Conservation (phyloP, 768 basidiomycete species). For the Kwoniella dejecticola region DNA sequence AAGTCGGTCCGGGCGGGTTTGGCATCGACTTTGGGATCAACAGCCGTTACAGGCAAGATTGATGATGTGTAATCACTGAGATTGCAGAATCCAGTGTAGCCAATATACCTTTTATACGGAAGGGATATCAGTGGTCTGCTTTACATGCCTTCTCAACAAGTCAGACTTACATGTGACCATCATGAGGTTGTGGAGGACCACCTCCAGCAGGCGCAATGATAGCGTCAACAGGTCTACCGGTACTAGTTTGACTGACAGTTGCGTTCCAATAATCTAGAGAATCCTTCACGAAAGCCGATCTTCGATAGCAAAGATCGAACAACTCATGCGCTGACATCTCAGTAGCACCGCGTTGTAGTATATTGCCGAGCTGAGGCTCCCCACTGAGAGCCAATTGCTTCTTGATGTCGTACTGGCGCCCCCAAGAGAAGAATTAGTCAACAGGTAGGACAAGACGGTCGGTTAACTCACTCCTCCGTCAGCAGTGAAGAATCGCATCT, state of each 20-base stretch:
- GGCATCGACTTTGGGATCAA: conserved; percentile 63
- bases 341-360: conserved; percentile 53
- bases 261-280: conserved; percentile 69
- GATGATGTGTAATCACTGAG: conserved; percentile 67
- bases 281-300: conserved; percentile 61
- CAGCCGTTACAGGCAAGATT: conserved; percentile 67
- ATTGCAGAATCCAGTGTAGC: conserved; percentile 70
- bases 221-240: conserved; percentile 73
- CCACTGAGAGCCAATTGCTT: conserved; percentile 26
- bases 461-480: conserved; percentile 18
- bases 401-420: conserved; percentile 6
- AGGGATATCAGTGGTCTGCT: not conserved
- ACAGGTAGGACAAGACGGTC: not conserved
- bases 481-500: conserved; percentile 13
- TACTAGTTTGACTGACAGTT: conserved; percentile 62
- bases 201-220: conserved; percentile 69
- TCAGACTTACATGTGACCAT: conserved; percentile 62
- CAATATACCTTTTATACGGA: conserved; percentile 56
- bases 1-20: conserved; percentile 61
- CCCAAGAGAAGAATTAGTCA: not conserved
- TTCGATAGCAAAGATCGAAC: conserved; percentile 68
- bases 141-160: not conserved
- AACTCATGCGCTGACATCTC: conserved; percentile 63
- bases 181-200: conserved; percentile 67
- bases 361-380: conserved; percentile 57